Evolutionary conservation across 495 filamentous ascomycete genomes (phyloP).

Genomic region (Xylaria cubensis): DNA sequence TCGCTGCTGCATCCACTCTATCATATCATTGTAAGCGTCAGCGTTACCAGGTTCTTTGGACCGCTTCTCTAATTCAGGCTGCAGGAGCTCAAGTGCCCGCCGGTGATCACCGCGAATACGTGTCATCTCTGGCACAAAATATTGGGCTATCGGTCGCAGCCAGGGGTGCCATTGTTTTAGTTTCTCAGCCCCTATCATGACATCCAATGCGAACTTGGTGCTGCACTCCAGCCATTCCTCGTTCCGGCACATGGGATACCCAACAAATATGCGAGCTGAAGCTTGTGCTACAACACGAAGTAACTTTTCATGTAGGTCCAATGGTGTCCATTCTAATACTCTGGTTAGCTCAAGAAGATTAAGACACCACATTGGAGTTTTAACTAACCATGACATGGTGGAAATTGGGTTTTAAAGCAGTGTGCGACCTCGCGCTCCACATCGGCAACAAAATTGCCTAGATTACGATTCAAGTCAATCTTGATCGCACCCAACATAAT

Average conservation of each 20-base stretch:
- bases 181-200: constrained; percentile 41
- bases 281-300: constrained; percentile 57
- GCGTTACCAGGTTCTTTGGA: constrained; percentile 19
- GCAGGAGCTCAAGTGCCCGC: constrained; percentile 35
- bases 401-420: constrained; percentile 48
- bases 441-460: constrained; percentile 47
- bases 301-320: constrained; percentile 42
- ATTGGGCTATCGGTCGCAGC: constrained; percentile 39
- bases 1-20: constrained; percentile 40
- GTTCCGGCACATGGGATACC: constrained; percentile 56
- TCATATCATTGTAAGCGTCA: constrained; percentile 34
- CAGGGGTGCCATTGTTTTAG: constrained; percentile 42
- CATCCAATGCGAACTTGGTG: constrained; percentile 58
- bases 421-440: constrained; percentile 48
- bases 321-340: constrained; percentile 44
- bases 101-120: constrained; percentile 37
- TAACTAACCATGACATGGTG: constrained; percentile 46
- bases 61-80: constrained; percentile 35
- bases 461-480: constrained; percentile 52
- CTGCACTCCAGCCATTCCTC: constrained; percentile 61
- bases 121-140: constrained; percentile 42
- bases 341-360: constrained; percentile 28
- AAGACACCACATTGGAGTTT: background rate
- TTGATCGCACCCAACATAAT: constrained; percentile 50
- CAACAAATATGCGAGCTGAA: constrained; percentile 61